Percentiles rank a stretch among this genome's conserved stretches.
Conservation (phyloP, 2,329 filamentous ascomycete genomes). For the Macrophomina pseudophaseolina region DNA sequence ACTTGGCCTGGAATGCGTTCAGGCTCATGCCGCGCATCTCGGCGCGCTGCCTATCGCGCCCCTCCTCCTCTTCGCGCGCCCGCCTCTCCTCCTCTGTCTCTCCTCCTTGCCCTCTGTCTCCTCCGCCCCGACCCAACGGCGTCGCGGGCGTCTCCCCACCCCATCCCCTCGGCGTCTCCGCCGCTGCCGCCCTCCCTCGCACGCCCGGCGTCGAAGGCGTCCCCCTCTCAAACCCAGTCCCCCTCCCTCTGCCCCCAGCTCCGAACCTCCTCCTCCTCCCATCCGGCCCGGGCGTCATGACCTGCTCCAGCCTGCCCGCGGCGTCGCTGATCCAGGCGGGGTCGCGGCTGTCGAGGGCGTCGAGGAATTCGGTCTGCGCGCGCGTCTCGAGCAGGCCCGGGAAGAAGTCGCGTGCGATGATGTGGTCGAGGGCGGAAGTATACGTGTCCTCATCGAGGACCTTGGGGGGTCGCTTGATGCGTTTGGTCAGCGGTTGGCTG, state of each 20-base stretch:
- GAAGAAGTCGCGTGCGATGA: constrained; percentile 96
- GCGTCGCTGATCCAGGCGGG: constrained; percentile 84
- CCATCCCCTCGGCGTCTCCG: constrained; percentile 69
- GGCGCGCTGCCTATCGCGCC: constrained; percentile 43
- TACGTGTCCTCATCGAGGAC: constrained; percentile 95
- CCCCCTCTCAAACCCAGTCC: constrained; percentile 33
- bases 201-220: constrained; percentile 35
- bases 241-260: neutral
- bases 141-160: constrained; percentile 71
- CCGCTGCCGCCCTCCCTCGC: constrained; percentile 33
- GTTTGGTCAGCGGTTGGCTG: constrained; percentile 83
- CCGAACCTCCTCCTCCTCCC: constrained; percentile 38
- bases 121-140: constrained; percentile 56
- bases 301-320: constrained; percentile 64
- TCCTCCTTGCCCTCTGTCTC: constrained; percentile 34
- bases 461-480: constrained; percentile 86
- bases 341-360: constrained; percentile 87
- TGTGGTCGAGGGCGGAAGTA: constrained; percentile 85
- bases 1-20: constrained; percentile 84
- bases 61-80: constrained; percentile 48
- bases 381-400: constrained; percentile 86
- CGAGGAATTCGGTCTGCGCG: constrained; percentile 88
- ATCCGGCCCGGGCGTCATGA: constrained; percentile 78
- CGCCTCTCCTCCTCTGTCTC: constrained; percentile 23
- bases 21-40: constrained; percentile 69